phyloP scores from a whole-genome alignment of 768 basidiomycete species.

The Mycena capillaripes region DNA sequence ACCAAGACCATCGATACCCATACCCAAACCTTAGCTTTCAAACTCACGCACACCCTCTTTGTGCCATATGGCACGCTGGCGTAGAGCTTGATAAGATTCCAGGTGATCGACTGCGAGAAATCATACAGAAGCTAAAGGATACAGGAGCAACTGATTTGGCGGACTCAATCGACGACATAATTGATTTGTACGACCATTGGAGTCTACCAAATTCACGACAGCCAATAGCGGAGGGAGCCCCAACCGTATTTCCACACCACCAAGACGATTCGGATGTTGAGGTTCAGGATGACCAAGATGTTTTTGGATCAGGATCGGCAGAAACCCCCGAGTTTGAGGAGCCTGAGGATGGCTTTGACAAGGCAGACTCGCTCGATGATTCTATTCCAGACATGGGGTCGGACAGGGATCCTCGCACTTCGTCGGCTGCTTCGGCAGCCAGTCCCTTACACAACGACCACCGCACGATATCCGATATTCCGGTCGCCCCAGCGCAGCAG shows the following conservation, averaged over 20 bases:
- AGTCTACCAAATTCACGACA: neutral
- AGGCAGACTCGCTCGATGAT: neutral
- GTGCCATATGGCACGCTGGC: slow-evolving; percentile 6
- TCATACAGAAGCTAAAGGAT: neutral
- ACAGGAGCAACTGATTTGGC: neutral
- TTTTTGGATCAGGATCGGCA: neutral
- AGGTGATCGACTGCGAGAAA: neutral
- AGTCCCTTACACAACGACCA: no score
- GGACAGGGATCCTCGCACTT: no score
- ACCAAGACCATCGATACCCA: neutral
- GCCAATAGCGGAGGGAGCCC: neutral
- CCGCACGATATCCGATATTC: no score
- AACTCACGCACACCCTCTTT: neutral
- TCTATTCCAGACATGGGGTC: neutral
- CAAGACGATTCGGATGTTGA: neutral
- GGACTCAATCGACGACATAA: neutral
- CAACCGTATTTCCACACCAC: neutral
- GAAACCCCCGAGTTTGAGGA: no score
- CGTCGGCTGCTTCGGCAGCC: no score
- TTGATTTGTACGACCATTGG: neutral
- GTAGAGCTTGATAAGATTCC: neutral
- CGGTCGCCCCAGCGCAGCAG: no score
- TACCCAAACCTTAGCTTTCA: neutral
- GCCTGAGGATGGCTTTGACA: neutral
- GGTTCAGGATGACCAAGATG: neutral